phyloP scores from a whole-genome alignment of 2,329 filamentous ascomycete species.

The Paecilomyces dactylethromorphus region DNA sequence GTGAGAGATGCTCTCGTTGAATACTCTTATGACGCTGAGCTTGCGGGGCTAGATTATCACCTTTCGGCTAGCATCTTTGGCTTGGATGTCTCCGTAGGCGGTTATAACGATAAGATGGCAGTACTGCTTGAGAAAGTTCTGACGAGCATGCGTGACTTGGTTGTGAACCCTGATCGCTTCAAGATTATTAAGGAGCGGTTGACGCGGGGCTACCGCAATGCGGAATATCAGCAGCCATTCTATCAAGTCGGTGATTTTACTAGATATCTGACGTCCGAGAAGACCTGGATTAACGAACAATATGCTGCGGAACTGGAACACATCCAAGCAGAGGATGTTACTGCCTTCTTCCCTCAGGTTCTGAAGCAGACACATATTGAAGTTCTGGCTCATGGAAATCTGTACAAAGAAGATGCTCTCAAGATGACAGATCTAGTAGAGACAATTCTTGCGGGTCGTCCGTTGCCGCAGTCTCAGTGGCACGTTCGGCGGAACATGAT shows the following conservation, averaged over 20 bases:
- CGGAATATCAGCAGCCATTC: conserved; percentile 82
- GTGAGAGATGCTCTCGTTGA: conserved; percentile 85
- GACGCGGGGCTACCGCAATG: conserved; percentile 71
- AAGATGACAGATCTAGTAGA: conserved; percentile 79
- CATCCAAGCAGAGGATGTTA: conserved; percentile 68
- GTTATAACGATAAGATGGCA: conserved; percentile 94
- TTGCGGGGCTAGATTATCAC: conserved; percentile 80
- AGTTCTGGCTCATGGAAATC: conserved; percentile 79
- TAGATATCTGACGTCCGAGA: conserved; percentile 70
- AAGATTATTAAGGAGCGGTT: conserved; percentile 84
- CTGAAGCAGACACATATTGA: conserved; percentile 83
- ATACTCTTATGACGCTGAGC: conserved; percentile 92
- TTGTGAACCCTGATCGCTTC: conserved; percentile 81
- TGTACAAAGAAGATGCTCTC: conserved; percentile 89
- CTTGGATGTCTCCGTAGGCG: conserved; percentile 70
- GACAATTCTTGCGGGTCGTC: conserved; percentile 65
- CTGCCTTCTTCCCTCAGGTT: conserved; percentile 71
- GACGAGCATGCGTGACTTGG: conserved; percentile 72
- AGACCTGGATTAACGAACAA: conserved; percentile 72
- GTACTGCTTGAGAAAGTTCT: conserved; percentile 88
- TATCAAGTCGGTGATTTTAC: conserved; percentile 80
- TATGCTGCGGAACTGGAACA: conserved; percentile 67
- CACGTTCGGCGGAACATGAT: conserved; percentile 69
- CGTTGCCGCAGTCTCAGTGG: conserved; percentile 72
- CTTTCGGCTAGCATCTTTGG: conserved; percentile 68